These are phyloP conservation scores for Solanum arcanum DNA, from an alignment of 257 asterid species.

Conservation along the genomic window DNA sequence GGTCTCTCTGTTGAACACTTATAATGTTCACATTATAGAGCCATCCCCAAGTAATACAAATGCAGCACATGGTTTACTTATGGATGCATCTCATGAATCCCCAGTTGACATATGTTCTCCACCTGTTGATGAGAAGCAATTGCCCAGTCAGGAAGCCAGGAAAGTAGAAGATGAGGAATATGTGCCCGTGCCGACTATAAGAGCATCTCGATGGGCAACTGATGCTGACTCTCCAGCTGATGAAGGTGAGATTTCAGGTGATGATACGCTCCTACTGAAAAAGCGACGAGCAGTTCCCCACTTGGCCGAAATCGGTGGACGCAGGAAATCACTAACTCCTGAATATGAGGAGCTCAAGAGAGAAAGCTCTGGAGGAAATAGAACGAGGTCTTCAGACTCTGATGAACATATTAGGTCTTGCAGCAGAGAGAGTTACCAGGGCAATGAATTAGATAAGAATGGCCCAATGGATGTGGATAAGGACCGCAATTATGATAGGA, in stretches of 20 bases:
- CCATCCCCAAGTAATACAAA: constrained; percentile 20
- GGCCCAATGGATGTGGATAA: constrained; percentile 38
- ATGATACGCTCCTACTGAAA: constrained; percentile 20
- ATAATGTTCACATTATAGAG: constrained; percentile 11
- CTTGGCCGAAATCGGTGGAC: constrained; percentile 28
- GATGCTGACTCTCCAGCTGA: constrained; percentile 62
- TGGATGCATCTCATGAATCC: constrained; percentile 9
- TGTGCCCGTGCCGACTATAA: constrained; percentile 34
- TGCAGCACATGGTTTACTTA: background rate
- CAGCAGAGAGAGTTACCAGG: constrained; percentile 50
- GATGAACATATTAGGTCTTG: constrained; percentile 53
- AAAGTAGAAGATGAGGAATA: constrained; percentile 33
- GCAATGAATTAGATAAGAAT: constrained; percentile 19
- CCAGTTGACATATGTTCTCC: constrained; percentile 20
- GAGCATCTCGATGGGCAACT: constrained; percentile 79
- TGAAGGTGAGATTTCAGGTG: constrained; percentile 61
- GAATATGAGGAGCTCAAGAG: constrained; percentile 42
- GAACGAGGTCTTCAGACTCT: constrained; percentile 44
- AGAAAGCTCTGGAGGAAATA: constrained; percentile 41
- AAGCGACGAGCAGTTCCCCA: constrained; percentile 26
- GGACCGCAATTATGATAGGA: constrained; percentile 19
- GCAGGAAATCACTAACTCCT: constrained; percentile 44
- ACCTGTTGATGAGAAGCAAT: constrained; percentile 16
- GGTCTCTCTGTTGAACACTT: constrained; percentile 9
- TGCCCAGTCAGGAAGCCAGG: constrained; percentile 7